phyloP scores from a whole-genome alignment of 306 rosid genomes.

The Quercus aquifolioides region DNA sequence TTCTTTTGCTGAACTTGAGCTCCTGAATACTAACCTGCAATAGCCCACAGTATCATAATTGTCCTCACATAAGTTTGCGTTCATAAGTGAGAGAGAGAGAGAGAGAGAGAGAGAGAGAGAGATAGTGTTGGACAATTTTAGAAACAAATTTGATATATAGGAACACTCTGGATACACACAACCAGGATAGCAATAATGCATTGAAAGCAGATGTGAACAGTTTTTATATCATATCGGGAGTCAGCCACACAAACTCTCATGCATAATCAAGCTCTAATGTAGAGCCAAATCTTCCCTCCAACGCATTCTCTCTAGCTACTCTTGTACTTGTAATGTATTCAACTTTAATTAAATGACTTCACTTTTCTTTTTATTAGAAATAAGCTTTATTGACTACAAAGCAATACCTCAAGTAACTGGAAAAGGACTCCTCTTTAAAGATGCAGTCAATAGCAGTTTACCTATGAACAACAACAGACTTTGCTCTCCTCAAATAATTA shows the following conservation, averaged over 20 bases:
- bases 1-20: conserved; percentile 74
- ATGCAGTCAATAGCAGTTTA: neutral
- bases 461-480: neutral
- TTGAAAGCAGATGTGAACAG: neutral
- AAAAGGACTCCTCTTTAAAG: neutral
- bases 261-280: neutral
- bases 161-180: no score
- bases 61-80: neutral
- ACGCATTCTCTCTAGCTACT: neutral
- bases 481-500: neutral
- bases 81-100: neutral
- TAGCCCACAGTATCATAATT: neutral
- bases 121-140: neutral
- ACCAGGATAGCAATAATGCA: no score
- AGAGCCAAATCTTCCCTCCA: neutral
- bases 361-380: no score
- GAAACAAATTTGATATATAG: neutral
- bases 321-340: neutral
- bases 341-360: no score
- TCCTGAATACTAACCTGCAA: conserved; percentile 70
- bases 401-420: no score
- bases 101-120: neutral
- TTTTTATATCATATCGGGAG: neutral
- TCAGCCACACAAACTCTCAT: neutral
- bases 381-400: no score